Percentiles rank a stretch among this genome's conserved stretches.
Conservation (phyloP, 2,329 filamentous ascomycete species). For the Talaromyces marneffei region DNA sequence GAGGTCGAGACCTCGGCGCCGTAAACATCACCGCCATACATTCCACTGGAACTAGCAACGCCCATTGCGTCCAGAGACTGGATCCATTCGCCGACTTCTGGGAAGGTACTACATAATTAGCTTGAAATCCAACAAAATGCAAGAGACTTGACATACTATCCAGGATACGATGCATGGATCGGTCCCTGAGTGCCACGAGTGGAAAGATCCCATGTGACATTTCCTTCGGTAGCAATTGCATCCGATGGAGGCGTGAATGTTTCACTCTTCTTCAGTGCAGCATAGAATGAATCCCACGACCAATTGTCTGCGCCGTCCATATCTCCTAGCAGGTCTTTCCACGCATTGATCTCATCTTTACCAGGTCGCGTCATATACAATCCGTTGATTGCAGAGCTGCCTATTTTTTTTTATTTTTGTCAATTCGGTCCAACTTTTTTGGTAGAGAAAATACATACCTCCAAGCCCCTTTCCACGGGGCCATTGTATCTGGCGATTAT, state of each 20-base stretch:
- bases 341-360: conserved; percentile 30
- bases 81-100: conserved; percentile 25
- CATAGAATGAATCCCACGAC: conserved; percentile 30
- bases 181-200: conserved; percentile 22
- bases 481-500: conserved; percentile 28
- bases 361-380: conserved; percentile 32
- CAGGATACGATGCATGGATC: conserved; percentile 24
- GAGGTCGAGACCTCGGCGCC: conserved; percentile 32
- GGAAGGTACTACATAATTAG: conserved; percentile 24
- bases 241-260: conserved; percentile 21
- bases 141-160: conserved; percentile 19
- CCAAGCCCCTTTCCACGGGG: conserved; percentile 32
- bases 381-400: conserved; percentile 33
- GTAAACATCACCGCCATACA: conserved; percentile 29
- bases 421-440: neutral
- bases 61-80: conserved; percentile 21
- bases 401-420: conserved; percentile 15
- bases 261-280: conserved; percentile 30
- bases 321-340: conserved; percentile 27
- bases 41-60: conserved; percentile 23
- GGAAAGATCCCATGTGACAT: conserved; percentile 23
- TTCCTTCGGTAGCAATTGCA: conserved; percentile 18
- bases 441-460: conserved; percentile 18
- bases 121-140: neutral
- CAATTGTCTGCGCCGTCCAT: conserved; percentile 34